Base-by-base conservation (phyloP, 2,329 filamentous ascomycete species). In the Myriangium duriaei region DNA sequence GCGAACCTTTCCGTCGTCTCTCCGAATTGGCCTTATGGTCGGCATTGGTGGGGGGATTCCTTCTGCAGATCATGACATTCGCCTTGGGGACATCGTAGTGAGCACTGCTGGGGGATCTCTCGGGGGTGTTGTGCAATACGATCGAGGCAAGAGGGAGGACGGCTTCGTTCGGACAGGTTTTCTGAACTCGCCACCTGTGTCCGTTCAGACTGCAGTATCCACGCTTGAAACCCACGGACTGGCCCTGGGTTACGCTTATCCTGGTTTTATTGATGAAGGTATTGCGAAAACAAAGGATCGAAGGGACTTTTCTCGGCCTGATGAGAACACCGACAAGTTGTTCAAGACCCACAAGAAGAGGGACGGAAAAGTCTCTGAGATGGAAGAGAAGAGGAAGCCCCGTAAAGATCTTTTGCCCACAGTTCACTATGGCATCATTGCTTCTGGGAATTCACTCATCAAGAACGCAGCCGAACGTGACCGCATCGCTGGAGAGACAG, bases 341-440 rank as follows among this genome's bases (percentile, higher is more conserved):
- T 35, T 35, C n/a, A 11, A 29, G 11, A 14, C 7, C 14, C 10
- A 10, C 10, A n/a, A n/a, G n/a, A n/a, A n/a, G n/a, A n/a, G n/a
- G n/a, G n/a, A n/a, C 26, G 30, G 30, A 32, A 17, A 9, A 12
- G 30, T 4, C 16, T 7, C 2, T n/a, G n/a, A n/a, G n/a, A n/a
- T n/a, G n/a, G n/a, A n/a, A n/a, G n/a, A n/a, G n/a, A n/a, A n/a
- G n/a, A n/a, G n/a, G n/a, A n/a, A n/a, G n/a, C n/a, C n/a, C n/a
- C n/a, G n/a, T n/a, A n/a, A n/a, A n/a, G n/a, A n/a, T n/a, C n/a
- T n/a, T n/a, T n/a, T n/a, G n/a, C n/a, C n/a, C n/a, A n/a, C n/a
- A n/a, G 21, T 66, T 0, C 57, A 62, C 31, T 47, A 65, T 24
- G 63, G 63, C 0, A 35, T 43, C 0, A 52, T 66, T 2, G 62